Evolutionary conservation across 768 basidiomycete genomes (phyloP).

Genomic region (Tephrocybe sp.): DNA sequence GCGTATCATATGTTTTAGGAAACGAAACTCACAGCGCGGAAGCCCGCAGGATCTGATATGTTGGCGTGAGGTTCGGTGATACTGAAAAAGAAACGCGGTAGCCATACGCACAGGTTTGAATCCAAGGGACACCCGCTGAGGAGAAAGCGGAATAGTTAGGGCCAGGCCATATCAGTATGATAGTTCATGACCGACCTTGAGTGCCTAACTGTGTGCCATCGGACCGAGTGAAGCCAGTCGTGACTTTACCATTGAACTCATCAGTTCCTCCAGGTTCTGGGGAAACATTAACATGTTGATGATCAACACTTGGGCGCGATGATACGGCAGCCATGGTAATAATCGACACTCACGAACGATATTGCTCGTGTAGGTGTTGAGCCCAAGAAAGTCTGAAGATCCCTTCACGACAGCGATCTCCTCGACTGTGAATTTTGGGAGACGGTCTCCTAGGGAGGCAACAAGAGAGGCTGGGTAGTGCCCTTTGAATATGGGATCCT

Average conservation of each 20-base stretch:
- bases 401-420: slow-evolving; percentile 57
- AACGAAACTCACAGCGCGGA: slow-evolving; percentile 45
- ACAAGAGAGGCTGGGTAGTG: slow-evolving; percentile 57
- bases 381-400: slow-evolving; percentile 67
- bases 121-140: slow-evolving; percentile 59
- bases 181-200: slow-evolving; percentile 39
- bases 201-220: slow-evolving; percentile 61
- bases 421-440: slow-evolving; percentile 54
- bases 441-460: slow-evolving; percentile 47
- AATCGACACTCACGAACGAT: slow-evolving; percentile 46
- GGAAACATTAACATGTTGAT: neutral
- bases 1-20: neutral
- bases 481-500: slow-evolving; percentile 72
- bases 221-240: slow-evolving; percentile 50
- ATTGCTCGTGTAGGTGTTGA: slow-evolving; percentile 67
- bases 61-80: neutral
- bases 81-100: neutral
- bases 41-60: slow-evolving; percentile 51
- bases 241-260: slow-evolving; percentile 56
- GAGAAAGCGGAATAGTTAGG: neutral
- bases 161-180: neutral
- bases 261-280: slow-evolving; percentile 55
- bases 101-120: slow-evolving; percentile 50
- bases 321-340: neutral
- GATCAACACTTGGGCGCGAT: neutral